Conservation (phyloP, 345 rosid genomes). For the Schrenkiella parvula region DNA sequence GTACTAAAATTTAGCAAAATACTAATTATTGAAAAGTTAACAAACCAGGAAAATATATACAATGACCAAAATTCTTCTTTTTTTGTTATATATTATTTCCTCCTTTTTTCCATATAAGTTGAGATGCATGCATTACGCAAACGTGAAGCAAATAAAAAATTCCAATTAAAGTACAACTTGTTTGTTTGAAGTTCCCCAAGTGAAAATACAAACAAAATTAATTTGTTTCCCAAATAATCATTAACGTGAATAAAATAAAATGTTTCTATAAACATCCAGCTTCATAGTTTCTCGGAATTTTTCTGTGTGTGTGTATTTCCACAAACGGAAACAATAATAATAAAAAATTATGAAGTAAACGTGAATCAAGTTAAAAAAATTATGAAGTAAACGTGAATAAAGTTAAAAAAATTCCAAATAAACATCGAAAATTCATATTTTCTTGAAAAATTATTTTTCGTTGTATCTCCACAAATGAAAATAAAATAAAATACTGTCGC, state of each 20-base stretch:
- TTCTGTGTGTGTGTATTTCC: neutral
- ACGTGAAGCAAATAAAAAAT: neutral
- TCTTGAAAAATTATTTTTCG: too few species aligned
- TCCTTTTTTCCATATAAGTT: neutral
- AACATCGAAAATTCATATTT: too few species aligned
- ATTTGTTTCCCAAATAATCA: neutral
- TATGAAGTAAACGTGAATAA: too few species aligned
- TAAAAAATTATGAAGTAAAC: neutral
- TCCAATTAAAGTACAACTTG: neutral
- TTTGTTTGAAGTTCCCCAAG: neutral
- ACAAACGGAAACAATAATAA: neutral
- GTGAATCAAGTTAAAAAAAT: neutral
- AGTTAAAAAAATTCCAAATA: too few species aligned
- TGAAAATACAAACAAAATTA: neutral
- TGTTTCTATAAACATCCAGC: neutral
- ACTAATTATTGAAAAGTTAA: neutral
- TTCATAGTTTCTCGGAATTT: neutral
- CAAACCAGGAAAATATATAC: neutral
- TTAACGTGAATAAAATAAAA: neutral
- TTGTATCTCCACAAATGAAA: too few species aligned
- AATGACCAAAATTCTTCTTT: neutral
- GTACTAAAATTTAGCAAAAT: too few species aligned
- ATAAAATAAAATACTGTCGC: neutral
- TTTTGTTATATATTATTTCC: neutral
- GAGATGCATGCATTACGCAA: neutral